Conservation (phyloP, 352 stramenopile species). For the Globisporangium parvum region DNA sequence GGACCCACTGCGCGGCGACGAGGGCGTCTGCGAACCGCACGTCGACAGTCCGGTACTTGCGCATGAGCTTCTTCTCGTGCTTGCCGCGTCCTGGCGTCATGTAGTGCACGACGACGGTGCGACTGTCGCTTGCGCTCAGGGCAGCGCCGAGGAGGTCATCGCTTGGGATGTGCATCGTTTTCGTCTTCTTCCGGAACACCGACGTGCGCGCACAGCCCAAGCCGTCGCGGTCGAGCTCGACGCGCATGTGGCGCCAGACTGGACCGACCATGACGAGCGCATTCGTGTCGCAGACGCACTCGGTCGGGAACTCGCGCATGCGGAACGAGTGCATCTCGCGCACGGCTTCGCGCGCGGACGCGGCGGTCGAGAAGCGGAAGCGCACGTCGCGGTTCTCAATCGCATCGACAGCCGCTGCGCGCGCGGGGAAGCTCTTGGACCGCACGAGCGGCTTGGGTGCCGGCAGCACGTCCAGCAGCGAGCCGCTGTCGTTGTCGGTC, state of each 20-base stretch:
- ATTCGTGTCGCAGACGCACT: slow-evolving; percentile 24
- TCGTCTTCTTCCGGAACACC: slow-evolving; percentile 56
- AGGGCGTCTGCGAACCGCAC: slow-evolving; percentile 26
- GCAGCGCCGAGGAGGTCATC: slow-evolving; percentile 48
- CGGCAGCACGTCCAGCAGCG: background rate
- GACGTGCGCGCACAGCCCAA: slow-evolving; percentile 46
- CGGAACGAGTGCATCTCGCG: slow-evolving; percentile 66
- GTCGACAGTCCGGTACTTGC: slow-evolving; percentile 36
- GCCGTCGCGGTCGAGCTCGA: slow-evolving; percentile 48
- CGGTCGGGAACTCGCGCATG: slow-evolving; percentile 46
- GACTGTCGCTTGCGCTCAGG: background rate
- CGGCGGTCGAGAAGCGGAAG: slow-evolving; percentile 56
- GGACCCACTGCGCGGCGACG: slow-evolving; percentile 24
- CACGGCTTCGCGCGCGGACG: slow-evolving; percentile 50
- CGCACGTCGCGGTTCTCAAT: slow-evolving; percentile 50
- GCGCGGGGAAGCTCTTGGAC: slow-evolving; percentile 53
- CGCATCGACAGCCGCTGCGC: slow-evolving; percentile 43
- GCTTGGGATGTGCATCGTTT: slow-evolving; percentile 38
- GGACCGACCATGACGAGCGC: slow-evolving; percentile 41
- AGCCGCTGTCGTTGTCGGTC: slow-evolving; percentile 1
- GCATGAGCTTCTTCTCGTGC: slow-evolving; percentile 47
- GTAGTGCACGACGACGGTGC: slow-evolving; percentile 47
- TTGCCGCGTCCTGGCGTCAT: slow-evolving; percentile 54
- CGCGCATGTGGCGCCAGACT: slow-evolving; percentile 45
- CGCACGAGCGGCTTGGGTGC: slow-evolving; percentile 17